Evolutionary conservation across 768 basidiomycete species (phyloP), one percentile per base, ranked within the genome.

Genomic region (Kwoniella heveanensis): DNA sequence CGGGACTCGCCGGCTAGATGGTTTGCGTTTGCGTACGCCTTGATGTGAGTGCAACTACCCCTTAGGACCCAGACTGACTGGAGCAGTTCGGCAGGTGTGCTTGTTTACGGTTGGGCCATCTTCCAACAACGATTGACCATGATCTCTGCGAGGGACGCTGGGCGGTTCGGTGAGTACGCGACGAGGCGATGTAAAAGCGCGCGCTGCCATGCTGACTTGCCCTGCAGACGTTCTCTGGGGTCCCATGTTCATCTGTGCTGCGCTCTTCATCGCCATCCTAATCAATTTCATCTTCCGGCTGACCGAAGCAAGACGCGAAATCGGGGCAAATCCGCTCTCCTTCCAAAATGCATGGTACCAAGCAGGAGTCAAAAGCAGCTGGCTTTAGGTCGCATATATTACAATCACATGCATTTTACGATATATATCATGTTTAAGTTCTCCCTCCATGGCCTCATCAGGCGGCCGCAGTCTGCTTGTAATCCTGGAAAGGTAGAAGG

Each of bases 111-210:
- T 0, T 96, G 90, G 79, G 80, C 79, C 0, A 80, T 97, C 47
- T 97, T 95, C 76, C 91, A 97, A 77, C 85, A 87, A 64, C 86
- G 96, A 49, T 86, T 97, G 57, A 88, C 88, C 51, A 88, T 92
- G 87, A 98, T 99, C 66, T 88, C 90, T 13, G 86, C 88, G 66
- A 84, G 94, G 51, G 90, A 92, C 80, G 88, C 92, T 26, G 90
- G 91, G 0, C 87, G 90, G 72, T 96, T 96, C 69, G 93, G 93
- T 96, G 59, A 48, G 83, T 80, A 8, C 6, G 12, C 32, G 44
- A 24, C 19, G 6, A 44, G 32, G 7, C 5, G 32, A 32, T 32
- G n/a, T 13, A 32, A 5, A 32, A 32, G 15, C 39, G 8, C 17
- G 36, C 1, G 29, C 7, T 15, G 22, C 7, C 32, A 7, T n/a